Percentiles rank a stretch among this genome's conserved stretches.
Conservation (phyloP, 805 yeast species). For the Yamadazyma sp. region DNA sequence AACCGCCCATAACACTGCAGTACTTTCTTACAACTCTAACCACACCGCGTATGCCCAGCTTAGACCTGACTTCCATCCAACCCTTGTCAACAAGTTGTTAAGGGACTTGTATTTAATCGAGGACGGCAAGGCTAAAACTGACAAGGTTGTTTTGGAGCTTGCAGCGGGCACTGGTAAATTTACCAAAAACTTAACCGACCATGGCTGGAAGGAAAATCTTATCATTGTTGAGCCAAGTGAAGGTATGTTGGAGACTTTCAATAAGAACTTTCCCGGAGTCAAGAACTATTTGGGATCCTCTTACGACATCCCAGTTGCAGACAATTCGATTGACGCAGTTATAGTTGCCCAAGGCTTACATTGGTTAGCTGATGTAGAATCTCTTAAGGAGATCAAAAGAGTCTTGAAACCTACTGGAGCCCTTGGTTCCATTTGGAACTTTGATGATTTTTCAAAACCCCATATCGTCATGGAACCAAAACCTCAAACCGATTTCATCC, state of each 20-base stretch:
- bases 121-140: constrained; percentile 15
- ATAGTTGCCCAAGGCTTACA: constrained; percentile 63
- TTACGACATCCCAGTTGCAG: constrained; percentile 47
- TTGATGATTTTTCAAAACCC: constrained; percentile 33
- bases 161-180: constrained; percentile 70
- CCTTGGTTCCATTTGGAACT: constrained; percentile 61
- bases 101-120: constrained; percentile 31
- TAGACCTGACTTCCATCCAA: constrained; percentile 50
- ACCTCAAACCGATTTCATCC: constrained; percentile 5
- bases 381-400: constrained; percentile 51
- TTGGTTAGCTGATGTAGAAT: constrained; percentile 55
- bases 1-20: constrained; percentile 36
- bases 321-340: constrained; percentile 47
- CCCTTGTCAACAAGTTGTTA: constrained; percentile 43
- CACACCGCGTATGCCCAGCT: constrained; percentile 51
- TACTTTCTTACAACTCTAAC: constrained; percentile 50
- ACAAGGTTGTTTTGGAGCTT: constrained; percentile 43
- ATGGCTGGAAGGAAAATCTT: constrained; percentile 40
- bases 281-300: constrained; percentile 38
- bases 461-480: constrained; percentile 5
- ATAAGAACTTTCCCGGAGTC: constrained; percentile 43
- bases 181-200: constrained; percentile 42
- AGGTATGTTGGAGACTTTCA: constrained; percentile 56
- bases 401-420: constrained; percentile 49
- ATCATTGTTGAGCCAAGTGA: constrained; percentile 55